Conservation (phyloP, 2,329 filamentous ascomycete genomes). For the Alternaria longipes region DNA sequence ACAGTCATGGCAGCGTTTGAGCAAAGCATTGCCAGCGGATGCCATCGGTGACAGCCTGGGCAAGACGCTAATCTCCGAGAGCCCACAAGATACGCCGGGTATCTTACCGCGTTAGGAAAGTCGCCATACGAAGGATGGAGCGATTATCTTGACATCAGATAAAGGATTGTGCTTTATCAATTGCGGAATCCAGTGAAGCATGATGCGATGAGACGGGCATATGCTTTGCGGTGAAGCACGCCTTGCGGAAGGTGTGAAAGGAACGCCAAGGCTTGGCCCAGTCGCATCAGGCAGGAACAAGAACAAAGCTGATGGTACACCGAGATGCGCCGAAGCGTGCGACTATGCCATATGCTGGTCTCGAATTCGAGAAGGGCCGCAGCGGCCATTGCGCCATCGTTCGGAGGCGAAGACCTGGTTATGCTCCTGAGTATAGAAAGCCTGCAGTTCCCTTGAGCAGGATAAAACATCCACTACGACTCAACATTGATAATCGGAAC, state of each 20-base stretch:
- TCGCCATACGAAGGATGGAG: background rate
- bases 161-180: background rate
- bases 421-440: background rate
- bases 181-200: background rate
- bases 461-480: background rate
- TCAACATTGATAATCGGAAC: background rate
- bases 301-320: background rate
- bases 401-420: background rate
- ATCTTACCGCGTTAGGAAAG: background rate
- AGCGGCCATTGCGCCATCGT: background rate
- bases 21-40: background rate
- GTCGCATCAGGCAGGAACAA: background rate
- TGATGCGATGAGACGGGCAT: background rate
- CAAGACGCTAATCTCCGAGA: background rate
- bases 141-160: background rate
- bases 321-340: background rate
- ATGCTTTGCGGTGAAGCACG: background rate
- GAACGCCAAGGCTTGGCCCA: background rate
- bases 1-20: background rate
- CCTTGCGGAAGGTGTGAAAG: background rate
- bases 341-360: background rate
- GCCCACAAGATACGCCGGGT: background rate
- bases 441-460: background rate
- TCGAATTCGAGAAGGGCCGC: background rate
- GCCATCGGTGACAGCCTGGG: background rate